Evolutionary conservation across 1,139 yeast species (phyloP), one percentile per base, ranked within the genome.

Genomic region (Yamadazyma conglobata): DNA sequence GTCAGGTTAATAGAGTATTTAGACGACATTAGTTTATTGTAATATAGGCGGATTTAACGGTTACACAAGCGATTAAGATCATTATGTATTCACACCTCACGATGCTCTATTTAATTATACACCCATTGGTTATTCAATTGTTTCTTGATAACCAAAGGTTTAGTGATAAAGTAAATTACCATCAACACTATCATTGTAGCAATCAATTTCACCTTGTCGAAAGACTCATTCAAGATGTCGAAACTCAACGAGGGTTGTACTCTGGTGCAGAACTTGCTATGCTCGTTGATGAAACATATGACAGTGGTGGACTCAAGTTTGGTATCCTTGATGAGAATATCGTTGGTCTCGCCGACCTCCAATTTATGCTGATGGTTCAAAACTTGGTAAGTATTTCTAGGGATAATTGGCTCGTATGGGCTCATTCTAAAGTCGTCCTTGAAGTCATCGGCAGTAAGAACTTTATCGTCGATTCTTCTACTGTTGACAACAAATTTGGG

Each of bases 241-340:
- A 86, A 89, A 30, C 88, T 85, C 32, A 75, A 73, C 0, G 96
- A 86, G 1, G 97, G 96, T 32, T 84, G 75, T 14, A 84, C 67
- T 32, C 78, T 65, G 1, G 93, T 80, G 51, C 89, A 85, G 59
- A 84, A 89, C 13, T 83, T 57, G 50, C 86, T 95, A 16, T 56
- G 48, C 24, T 68, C 61, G 21, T 86, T 87, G 32, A 73, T 60
- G 15, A 76, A 71, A 41, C 93, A 80, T 2, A 88, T 72, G 21
- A 84, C 66, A 2, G 82, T 66, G 0, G 97, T 87, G 2, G 95
- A 84, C 55, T 91, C 98, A 35, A 87, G 63, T 27, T 76, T 70
- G 0, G 96, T 82, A 2, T 91, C 77, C 19, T 68, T 59, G 2
- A 85, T 65, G 15, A 78, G 54, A 3, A 80, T 49, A 11, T 52